Conservation (phyloP, 2,329 filamentous ascomycete species). For the Monascus ruber region DNA sequence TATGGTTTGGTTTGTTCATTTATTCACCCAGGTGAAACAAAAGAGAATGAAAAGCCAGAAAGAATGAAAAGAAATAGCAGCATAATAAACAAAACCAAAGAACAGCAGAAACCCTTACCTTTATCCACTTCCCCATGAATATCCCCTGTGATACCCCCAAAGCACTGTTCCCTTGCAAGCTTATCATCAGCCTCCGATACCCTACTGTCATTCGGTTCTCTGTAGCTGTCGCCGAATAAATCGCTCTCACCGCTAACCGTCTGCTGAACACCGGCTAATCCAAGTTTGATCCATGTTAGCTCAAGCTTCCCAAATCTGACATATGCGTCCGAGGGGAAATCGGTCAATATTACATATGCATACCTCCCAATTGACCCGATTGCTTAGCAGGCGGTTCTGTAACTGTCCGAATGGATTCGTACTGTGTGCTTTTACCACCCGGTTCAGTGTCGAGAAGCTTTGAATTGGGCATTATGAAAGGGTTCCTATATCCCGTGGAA, state of each 20-base stretch:
- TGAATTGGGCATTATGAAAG: slow-evolving; percentile 34
- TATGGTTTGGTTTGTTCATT: slow-evolving; percentile 11
- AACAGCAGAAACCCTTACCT: slow-evolving; percentile 21
- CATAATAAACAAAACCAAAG: slow-evolving; percentile 1
- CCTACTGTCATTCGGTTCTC: slow-evolving; percentile 40
- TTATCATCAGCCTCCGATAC: slow-evolving; percentile 27
- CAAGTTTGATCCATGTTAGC: neutral
- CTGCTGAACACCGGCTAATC: slow-evolving; percentile 16
- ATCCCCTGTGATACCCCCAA: slow-evolving; percentile 42
- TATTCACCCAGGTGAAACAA: neutral
- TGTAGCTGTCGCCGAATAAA: slow-evolving; percentile 30
- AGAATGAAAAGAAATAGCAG: too few relatives aligned
- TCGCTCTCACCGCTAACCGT: slow-evolving; percentile 22
- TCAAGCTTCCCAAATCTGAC: neutral
- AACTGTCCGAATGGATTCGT: slow-evolving; percentile 46
- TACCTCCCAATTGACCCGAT: slow-evolving; percentile 47
- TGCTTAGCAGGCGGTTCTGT: slow-evolving; percentile 41
- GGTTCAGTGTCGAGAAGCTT: slow-evolving; percentile 48
- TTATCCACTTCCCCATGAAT: slow-evolving; percentile 26
- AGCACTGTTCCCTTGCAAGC: slow-evolving; percentile 42
- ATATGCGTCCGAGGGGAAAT: too few relatives aligned
- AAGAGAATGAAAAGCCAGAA: too few relatives aligned
- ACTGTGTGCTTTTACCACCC: slow-evolving; percentile 51
- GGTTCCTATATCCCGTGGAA: neutral
- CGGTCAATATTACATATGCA: slow-evolving; percentile 2